phyloP scores from a whole-genome alignment of 768 basidiomycete species.

The Kwoniella bestiolae region DNA sequence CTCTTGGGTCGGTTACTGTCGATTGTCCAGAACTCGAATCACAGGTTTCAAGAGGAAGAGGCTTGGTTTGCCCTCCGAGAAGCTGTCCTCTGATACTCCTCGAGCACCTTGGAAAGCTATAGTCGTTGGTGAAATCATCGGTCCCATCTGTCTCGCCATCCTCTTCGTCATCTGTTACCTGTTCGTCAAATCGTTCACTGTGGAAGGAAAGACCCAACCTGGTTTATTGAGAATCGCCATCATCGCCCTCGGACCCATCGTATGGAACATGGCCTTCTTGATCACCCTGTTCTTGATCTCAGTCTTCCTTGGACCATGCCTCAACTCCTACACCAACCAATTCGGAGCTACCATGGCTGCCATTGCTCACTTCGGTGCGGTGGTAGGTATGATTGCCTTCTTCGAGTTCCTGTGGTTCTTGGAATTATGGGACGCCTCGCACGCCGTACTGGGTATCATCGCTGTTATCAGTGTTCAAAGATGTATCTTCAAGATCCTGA shows the following conservation, averaged over 20 bases:
- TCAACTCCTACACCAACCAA: conserved; percentile 69
- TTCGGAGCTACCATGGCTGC: conserved; percentile 93
- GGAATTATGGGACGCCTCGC: conserved; percentile 81
- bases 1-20: conserved; percentile 99
- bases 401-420: conserved; percentile 79
- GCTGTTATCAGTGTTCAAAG: conserved; percentile 86
- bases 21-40: conserved; percentile 95
- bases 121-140: conserved; percentile 81
- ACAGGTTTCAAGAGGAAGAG: conserved; percentile 99
- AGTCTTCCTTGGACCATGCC: conserved; percentile 88
- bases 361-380: conserved; percentile 79
- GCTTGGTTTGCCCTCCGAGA: conserved; percentile 95
- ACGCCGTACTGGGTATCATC: conserved; percentile 91
- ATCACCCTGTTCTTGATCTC: conserved; percentile 87
- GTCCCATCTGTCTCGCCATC: conserved; percentile 81
- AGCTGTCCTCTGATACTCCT: conserved; percentile 91
- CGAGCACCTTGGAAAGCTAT: conserved; percentile 91
- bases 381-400: conserved; percentile 80
- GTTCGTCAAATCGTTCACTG: conserved; percentile 60
- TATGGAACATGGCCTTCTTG: conserved; percentile 89
- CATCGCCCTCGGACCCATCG: conserved; percentile 89
- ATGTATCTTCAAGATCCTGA: conserved; percentile 88
- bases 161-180: conserved; percentile 87
- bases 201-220: conserved; percentile 67
- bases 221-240: conserved; percentile 91